Evolutionary conservation across 1,284 basidiomycete genomes (phyloP), one percentile per base, ranked within the genome.

Genomic region (Porogramme epimiltina): DNA sequence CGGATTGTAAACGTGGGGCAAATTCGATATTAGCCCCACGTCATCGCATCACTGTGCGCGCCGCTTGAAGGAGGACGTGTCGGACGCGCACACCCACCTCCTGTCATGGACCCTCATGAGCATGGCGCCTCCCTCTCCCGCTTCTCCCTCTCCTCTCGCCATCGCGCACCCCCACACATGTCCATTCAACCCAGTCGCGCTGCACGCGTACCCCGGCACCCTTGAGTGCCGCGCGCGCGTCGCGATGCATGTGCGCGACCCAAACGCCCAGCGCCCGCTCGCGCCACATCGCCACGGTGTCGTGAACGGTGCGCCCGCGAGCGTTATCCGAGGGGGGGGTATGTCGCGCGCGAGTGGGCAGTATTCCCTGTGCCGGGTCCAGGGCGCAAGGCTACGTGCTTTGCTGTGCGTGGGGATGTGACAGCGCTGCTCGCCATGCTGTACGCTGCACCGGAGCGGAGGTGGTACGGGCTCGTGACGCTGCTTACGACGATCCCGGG

Each of bases 91-190:
- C 52, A 59, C 55, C 36, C 59, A 60, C 49, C 53, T 60, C 4
- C 59, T 60, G 45, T 58, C 59, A 1, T 60, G 59, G 59, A 46
- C 59, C 31, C 49, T 60, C 41, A 43, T 60, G 23, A 51, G 55
- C 49, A 58, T 60, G 51, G 42, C 54, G 10, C 42, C 50, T 38
- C 55, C 47, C 28, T 24, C 51, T 33, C 24, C 23, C 37, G 53
- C 53, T 41, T 55, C 56, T 46, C 52, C 58, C n/a, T 25, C 44
- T 31, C 55, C 50, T 45, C 42, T 60, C n/a, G n/a, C n/a, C n/a
- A n/a, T n/a, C n/a, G n/a, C n/a, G 39, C 58, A 47, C 42, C 48
- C 55, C 11, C 28, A 15, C 15, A 31, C 28, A 8, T 8, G 9
- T 8, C 15, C 9, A 8, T 28, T 20, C 38, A 60, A 60, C 49